Percentiles rank a stretch among this genome's conserved stretches.
These are phyloP conservation scores for Petrea volubilis DNA, from an alignment of 257 asterid genomes.

Conservation along the genomic window DNA sequence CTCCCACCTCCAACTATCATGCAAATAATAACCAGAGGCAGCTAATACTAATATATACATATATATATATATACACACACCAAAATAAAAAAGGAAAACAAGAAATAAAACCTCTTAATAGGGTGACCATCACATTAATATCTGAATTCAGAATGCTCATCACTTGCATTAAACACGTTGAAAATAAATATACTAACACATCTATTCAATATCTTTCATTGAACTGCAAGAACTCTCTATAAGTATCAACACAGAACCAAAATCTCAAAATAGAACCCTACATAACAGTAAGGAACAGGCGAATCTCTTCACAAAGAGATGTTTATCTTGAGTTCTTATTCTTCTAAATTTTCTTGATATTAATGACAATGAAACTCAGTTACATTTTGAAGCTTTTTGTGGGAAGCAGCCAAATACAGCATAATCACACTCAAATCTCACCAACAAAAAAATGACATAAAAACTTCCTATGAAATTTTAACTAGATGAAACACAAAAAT, in stretches of 20 bases:
- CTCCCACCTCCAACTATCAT: conserved; percentile 3
- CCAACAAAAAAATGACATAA: not conserved
- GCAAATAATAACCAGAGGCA: not conserved
- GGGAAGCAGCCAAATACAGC: not conserved
- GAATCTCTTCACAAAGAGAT: too few species aligned
- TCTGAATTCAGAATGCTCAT: not conserved
- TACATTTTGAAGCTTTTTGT: not conserved
- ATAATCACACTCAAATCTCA: not conserved
- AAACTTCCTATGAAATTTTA: too few species aligned
- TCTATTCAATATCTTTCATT: not conserved
- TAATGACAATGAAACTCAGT: not conserved
- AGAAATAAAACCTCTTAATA: not conserved
- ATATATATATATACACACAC: too few species aligned
- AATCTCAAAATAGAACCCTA: not conserved
- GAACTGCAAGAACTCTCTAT: not conserved
- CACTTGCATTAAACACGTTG: not conserved
- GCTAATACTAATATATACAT: conserved; percentile 1
- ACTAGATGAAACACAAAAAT: not conserved
- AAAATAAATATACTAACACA: not conserved
- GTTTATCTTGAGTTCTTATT: not conserved
- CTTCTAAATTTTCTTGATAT: not conserved
- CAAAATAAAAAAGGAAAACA: not conserved
- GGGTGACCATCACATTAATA: not conserved
- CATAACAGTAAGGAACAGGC: too few species aligned
- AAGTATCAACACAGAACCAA: not conserved